These are phyloP conservation scores for Eucalyptus erythrocorys DNA, from an alignment of 345 rosid species.

Conservation along the genomic window DNA sequence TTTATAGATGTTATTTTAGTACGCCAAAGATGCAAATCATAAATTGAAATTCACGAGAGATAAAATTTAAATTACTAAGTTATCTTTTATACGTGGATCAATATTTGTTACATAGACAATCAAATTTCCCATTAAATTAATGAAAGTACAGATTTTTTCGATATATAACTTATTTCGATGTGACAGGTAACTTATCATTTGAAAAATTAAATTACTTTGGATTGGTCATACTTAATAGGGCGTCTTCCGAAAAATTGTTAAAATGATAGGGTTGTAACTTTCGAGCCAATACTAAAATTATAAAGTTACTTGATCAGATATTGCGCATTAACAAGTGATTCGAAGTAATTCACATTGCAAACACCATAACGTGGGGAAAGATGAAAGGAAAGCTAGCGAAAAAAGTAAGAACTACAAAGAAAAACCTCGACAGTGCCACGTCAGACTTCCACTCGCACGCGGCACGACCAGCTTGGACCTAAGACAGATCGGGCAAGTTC, in stretches of 20 bases:
- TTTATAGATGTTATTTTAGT: too few relatives aligned
- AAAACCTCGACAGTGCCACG: neutral
- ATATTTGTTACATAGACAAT: neutral
- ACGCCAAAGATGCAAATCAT: too few relatives aligned
- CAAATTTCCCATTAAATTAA: too few relatives aligned
- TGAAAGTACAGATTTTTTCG: too few relatives aligned
- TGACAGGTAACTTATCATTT: rapidly evolving
- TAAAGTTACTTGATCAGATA: neutral
- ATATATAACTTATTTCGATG: rapidly evolving
- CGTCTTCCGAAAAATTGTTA: too few relatives aligned
- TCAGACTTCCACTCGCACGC: neutral
- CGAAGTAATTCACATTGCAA: neutral
- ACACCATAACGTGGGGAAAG: neutral
- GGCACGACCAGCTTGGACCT: neutral
- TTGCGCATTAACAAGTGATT: neutral
- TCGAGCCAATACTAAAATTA: neutral
- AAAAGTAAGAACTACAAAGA: neutral
- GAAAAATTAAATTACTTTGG: too few relatives aligned
- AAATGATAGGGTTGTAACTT: too few relatives aligned
- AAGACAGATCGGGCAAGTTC: neutral
- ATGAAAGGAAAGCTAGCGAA: neutral
- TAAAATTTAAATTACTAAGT: too few relatives aligned
- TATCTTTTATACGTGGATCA: neutral
- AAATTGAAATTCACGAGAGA: too few relatives aligned
- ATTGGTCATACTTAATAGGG: neutral